These are phyloP conservation scores for Melaleuca quinquenervia DNA, from an alignment of 345 rosid genomes.

Conservation along the genomic window DNA sequence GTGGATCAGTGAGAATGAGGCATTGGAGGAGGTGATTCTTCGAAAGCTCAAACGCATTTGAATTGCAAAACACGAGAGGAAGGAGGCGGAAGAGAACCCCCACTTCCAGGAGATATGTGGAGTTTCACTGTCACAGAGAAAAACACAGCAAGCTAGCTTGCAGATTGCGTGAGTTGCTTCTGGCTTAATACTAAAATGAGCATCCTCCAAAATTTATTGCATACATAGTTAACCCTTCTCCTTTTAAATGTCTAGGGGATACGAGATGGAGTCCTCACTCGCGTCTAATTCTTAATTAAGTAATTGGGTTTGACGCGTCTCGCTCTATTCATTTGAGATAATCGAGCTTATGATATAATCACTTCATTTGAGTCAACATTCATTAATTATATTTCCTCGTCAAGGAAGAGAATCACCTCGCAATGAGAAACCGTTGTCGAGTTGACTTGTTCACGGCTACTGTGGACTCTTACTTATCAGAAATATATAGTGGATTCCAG, in stretches of 20 bases:
- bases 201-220: accelerated
- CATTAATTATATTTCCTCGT: background rate
- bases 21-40: background rate
- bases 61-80: background rate
- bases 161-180: background rate
- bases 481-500: background rate
- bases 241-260: background rate
- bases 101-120: no score
- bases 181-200: background rate
- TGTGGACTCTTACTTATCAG: background rate
- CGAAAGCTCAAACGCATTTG: background rate
- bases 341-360: background rate
- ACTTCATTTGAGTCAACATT: background rate
- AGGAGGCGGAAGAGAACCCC: background rate
- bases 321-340: background rate
- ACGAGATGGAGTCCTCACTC: background rate
- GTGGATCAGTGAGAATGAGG: background rate
- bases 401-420: background rate
- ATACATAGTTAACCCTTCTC: background rate
- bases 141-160: background rate
- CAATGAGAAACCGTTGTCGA: background rate
- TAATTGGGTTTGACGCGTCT: background rate
- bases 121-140: background rate
- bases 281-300: background rate
- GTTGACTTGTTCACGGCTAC: background rate